A percentile compares a stretch with the other conserved stretches of the same genome.
Conservation (phyloP, 331 rosid genomes). For the Erythrophleum ivorense region DNA sequence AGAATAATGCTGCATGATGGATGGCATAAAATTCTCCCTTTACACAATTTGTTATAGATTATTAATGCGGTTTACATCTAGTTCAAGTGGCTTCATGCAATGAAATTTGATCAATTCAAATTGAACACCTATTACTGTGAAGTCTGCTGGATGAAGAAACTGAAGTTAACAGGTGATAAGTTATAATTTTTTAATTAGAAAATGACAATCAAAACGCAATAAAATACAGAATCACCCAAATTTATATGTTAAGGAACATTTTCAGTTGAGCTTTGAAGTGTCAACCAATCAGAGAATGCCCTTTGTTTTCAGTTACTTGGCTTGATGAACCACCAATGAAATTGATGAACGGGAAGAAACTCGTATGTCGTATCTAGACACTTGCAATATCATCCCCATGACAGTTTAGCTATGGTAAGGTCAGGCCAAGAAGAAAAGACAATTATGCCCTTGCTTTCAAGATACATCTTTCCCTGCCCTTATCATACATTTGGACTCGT, state of each 20-base stretch:
- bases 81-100: neutral
- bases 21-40: neutral
- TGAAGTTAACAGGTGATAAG: neutral
- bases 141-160: neutral
- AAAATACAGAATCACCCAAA: neutral
- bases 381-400: neutral
- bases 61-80: neutral
- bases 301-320: neutral
- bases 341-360: neutral
- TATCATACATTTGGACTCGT: neutral
- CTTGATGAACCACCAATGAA: neutral
- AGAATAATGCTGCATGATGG: neutral
- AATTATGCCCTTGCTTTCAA: neutral
- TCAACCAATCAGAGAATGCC: neutral
- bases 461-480: neutral
- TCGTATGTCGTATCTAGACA: too few species aligned
- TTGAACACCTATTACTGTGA: neutral
- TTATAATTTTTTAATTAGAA: neutral
- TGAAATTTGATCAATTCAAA: neutral
- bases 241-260: neutral
- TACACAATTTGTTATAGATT: neutral
- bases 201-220: neutral
- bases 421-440: neutral
- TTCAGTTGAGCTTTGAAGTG: neutral
- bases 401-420: neutral